Evolutionary conservation across 2,329 filamentous ascomycete species (phyloP).

Genomic region (Ceratocystis harringtonii): DNA sequence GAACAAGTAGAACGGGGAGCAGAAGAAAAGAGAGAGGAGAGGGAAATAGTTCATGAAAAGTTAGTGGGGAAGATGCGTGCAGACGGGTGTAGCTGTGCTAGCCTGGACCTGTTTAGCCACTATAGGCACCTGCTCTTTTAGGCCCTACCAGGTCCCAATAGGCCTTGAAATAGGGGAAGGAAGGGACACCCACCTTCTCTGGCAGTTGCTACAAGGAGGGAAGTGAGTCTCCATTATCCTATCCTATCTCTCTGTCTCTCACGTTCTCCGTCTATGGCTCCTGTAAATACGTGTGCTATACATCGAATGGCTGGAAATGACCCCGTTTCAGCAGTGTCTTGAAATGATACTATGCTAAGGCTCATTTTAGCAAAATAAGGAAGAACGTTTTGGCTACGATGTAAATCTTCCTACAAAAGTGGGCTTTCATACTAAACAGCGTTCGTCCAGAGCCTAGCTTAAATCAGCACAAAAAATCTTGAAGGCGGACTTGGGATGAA

Average conservation of each 20-base stretch:
- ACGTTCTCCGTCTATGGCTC: not conserved
- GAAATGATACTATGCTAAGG: slow-evolving; percentile 2
- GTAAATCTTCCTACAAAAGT: not conserved
- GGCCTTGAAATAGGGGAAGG: not conserved
- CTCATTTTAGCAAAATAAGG: slow-evolving; percentile 3
- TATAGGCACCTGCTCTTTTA: not conserved
- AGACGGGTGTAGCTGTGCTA: not conserved
- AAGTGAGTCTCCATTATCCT: not conserved
- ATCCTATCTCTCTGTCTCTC: too few species aligned
- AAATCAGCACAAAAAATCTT: not conserved
- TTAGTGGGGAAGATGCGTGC: too few species aligned
- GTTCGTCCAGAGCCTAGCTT: not conserved
- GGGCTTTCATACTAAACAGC: not conserved
- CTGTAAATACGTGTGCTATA: not conserved
- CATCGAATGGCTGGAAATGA: not conserved
- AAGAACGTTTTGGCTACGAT: not conserved
- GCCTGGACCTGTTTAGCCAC: not conserved
- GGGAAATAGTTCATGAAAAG: not conserved
- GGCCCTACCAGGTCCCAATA: not conserved
- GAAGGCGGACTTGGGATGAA: not conserved
- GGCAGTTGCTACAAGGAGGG: not conserved
- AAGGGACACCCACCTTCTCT: not conserved
- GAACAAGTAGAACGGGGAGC: not conserved
- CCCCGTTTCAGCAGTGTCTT: slow-evolving; percentile 5
- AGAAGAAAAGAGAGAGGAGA: not conserved